Conservation (phyloP, 1,284 basidiomycete species). For the Rhodotorula sp. region DNA sequence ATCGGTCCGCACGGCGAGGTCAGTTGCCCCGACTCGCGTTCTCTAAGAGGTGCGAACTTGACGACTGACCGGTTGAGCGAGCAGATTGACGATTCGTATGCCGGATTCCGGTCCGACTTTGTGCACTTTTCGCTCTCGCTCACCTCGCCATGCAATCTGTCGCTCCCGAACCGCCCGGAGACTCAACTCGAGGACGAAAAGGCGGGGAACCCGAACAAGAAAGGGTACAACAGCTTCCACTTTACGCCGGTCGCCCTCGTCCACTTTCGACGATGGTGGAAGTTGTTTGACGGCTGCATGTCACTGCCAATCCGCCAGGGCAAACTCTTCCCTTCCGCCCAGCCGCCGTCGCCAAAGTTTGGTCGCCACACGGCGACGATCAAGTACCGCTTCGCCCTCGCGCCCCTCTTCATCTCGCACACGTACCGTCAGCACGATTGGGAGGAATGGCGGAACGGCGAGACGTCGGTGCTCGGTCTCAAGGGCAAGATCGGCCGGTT, state of each 20-base stretch:
- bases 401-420: slow-evolving; percentile 80
- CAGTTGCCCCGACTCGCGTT: slow-evolving; percentile 35
- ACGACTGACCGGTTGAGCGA: neutral
- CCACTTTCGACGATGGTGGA: slow-evolving; percentile 92
- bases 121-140: slow-evolving; percentile 90
- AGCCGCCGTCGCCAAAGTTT: slow-evolving; percentile 80
- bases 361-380: slow-evolving; percentile 84
- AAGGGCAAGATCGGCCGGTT: slow-evolving; percentile 80
- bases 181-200: slow-evolving; percentile 39
- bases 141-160: slow-evolving; percentile 58
- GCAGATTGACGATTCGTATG: slow-evolving; percentile 69
- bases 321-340: slow-evolving; percentile 67
- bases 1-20: slow-evolving; percentile 55
- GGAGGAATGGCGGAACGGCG: slow-evolving; percentile 72
- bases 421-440: slow-evolving; percentile 76
- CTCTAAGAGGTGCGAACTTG: neutral
- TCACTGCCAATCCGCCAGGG: slow-evolving; percentile 86
- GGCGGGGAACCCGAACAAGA: slow-evolving; percentile 1
- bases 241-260: slow-evolving; percentile 81
- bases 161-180: slow-evolving; percentile 35
- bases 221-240: slow-evolving; percentile 72
- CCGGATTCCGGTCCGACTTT: slow-evolving; percentile 88
- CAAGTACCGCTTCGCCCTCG: slow-evolving; percentile 82
- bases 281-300: slow-evolving; percentile 73
- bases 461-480: slow-evolving; percentile 73